Conservation (phyloP, 2,329 filamentous ascomycete genomes). For the Sphaerulina vaccinii region DNA sequence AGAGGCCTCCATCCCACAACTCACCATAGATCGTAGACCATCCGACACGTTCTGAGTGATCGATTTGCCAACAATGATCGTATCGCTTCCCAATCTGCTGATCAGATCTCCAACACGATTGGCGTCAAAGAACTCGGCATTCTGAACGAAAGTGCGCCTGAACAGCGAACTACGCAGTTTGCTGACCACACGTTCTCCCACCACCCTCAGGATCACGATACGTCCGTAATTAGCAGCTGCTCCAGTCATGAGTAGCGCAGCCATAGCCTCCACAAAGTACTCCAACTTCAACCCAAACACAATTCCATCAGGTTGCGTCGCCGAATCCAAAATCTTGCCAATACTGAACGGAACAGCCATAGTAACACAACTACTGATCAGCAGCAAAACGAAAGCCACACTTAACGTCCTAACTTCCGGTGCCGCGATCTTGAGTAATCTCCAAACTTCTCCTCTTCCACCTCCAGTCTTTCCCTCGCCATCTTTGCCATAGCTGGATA, state of each 20-base stretch:
- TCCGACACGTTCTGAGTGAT: conserved; percentile 98
- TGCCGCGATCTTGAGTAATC: conserved; percentile 82
- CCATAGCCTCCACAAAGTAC: conserved; percentile 85
- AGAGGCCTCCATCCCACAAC: no score
- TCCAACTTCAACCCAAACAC: conserved; percentile 81
- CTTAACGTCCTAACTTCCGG: conserved; percentile 78
- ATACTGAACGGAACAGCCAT: conserved; percentile 98
- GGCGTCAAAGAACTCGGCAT: conserved; percentile 98
- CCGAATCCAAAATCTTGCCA: conserved; percentile 89
- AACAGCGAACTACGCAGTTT: conserved; percentile 87
- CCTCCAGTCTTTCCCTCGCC: conserved; percentile 48
- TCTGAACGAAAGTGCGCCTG: conserved; percentile 89
- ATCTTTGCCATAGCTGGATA: conserved; percentile 73
- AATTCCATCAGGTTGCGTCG: conserved; percentile 69
- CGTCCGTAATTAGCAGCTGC: conserved; percentile 90
- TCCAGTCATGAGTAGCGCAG: conserved; percentile 70
- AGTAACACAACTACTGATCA: conserved; percentile 87
- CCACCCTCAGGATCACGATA: conserved; percentile 87
- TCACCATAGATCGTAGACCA: conserved; percentile 83
- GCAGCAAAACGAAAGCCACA: conserved; percentile 78
- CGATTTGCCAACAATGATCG: conserved; percentile 96
- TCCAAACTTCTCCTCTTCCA: conserved; percentile 74
- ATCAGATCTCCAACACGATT: conserved; percentile 96
- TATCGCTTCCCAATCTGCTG: conserved; percentile 91
- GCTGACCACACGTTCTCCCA: conserved; percentile 91